These are phyloP conservation scores for Carex cristatella DNA, from an alignment of 176 grass and related monocot species.

Conservation along the genomic window DNA sequence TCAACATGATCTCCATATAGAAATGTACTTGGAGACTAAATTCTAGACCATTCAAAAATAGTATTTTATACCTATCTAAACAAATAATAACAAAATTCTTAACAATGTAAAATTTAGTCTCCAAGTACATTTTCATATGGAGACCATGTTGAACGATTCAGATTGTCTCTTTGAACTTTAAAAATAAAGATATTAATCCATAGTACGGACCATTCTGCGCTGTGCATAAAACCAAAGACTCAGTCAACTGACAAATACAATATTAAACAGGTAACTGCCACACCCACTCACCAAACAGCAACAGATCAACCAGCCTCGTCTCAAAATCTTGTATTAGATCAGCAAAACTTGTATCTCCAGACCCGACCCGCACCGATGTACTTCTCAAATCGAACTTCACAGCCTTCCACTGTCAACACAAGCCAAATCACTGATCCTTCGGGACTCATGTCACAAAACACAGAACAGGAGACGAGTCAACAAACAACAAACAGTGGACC, in stretches of 20 bases:
- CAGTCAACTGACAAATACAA: neutral
- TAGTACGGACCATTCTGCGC: too few relatives aligned
- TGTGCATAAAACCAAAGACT: too few relatives aligned
- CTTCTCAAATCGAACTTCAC: neutral
- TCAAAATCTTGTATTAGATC: slow-evolving; percentile 1
- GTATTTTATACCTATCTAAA: too few relatives aligned
- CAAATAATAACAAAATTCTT: too few relatives aligned
- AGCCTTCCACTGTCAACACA: neutral
- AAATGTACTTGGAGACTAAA: too few relatives aligned
- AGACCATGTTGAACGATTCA: too few relatives aligned
- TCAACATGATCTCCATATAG: too few relatives aligned
- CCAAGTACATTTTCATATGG: too few relatives aligned
- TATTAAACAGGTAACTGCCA: neutral
- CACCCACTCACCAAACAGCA: neutral
- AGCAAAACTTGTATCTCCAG: neutral
- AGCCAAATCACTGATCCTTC: neutral
- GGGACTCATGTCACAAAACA: neutral
- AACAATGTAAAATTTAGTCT: too few relatives aligned
- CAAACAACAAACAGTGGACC: slow-evolving; percentile 18
- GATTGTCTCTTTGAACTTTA: too few relatives aligned
- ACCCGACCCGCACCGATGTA: neutral
- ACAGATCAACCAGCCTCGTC: neutral
- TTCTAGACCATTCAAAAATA: too few relatives aligned
- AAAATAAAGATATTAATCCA: too few relatives aligned
- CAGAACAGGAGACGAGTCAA: slow-evolving; percentile 9